These are phyloP conservation scores for Pelargonium citronellum DNA, from an alignment of 441 rosid species.

Conservation along the genomic window DNA sequence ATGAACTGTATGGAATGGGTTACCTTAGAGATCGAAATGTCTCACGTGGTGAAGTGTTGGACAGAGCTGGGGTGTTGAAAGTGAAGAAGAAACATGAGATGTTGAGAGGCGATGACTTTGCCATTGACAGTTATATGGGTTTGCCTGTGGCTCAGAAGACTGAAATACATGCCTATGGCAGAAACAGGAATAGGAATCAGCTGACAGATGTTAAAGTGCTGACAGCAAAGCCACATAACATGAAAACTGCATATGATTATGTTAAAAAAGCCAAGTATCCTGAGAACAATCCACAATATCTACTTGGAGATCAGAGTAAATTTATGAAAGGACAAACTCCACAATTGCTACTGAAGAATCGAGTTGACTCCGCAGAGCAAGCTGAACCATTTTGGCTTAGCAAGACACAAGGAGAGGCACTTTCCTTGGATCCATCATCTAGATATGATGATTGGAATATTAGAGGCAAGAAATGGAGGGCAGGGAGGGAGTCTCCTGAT, in stretches of 20 bases:
- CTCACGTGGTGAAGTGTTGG: constrained; percentile 25
- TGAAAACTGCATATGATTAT: constrained; percentile 33
- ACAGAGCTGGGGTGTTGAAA: constrained; percentile 45
- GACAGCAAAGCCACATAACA: constrained; percentile 30
- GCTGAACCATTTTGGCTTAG: constrained; percentile 45
- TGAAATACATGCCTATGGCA: constrained; percentile 38
- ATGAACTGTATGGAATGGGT: constrained; percentile 56
- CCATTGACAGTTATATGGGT: constrained; percentile 41
- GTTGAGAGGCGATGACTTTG: constrained; percentile 42
- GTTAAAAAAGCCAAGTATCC: constrained; percentile 39
- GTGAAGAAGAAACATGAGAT: constrained; percentile 49
- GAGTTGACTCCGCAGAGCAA: constrained; percentile 36
- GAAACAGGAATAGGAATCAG: constrained; percentile 34
- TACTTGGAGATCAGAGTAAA: constrained; percentile 51
- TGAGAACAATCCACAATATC: constrained; percentile 37
- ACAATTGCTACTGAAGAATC: constrained; percentile 38
- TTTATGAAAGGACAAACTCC: constrained; percentile 39
- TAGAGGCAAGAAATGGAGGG: constrained; percentile 64
- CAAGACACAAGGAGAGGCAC: constrained; percentile 41
- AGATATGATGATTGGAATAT: constrained; percentile 49
- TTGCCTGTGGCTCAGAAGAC: constrained; percentile 54
- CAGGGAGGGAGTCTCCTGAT: constrained; percentile 53
- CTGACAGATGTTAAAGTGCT: constrained; percentile 30
- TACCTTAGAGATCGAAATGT: constrained; percentile 39
- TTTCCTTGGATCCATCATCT: constrained; percentile 45